Conservation (phyloP, 257 asterid genomes). For the Catharanthus roseus region DNA sequence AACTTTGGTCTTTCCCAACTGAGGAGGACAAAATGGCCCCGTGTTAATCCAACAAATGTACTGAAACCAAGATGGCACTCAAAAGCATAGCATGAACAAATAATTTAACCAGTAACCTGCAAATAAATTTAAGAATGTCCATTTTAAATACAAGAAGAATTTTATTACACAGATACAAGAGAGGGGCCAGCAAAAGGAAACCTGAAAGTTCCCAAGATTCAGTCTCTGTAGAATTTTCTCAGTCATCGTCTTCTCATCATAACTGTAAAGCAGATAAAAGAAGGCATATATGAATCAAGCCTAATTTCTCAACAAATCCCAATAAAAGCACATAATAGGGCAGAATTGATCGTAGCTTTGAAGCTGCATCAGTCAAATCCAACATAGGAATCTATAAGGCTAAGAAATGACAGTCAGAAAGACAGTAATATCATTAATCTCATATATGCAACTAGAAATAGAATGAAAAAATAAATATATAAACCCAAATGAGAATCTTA, state of each 20-base stretch:
- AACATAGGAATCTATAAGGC: not conserved
- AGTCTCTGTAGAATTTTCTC: slow-evolving; percentile 78
- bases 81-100: slow-evolving; percentile 12
- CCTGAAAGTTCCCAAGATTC: slow-evolving; percentile 89
- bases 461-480: not conserved
- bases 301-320: too few species aligned
- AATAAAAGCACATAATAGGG: not conserved
- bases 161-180: not conserved
- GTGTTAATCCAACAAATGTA: not conserved
- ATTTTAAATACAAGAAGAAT: not conserved
- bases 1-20: slow-evolving; percentile 92
- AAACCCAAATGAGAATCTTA: not conserved
- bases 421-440: not conserved
- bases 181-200: slow-evolving; percentile 28
- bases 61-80: not conserved
- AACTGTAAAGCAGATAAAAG: slow-evolving; percentile 47
- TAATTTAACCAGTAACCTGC: not conserved
- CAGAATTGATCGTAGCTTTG: not conserved
- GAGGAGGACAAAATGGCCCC: slow-evolving; percentile 13
- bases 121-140: not conserved
- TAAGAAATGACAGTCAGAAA: not conserved
- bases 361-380: not conserved
- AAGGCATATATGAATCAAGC: slow-evolving; percentile 6
- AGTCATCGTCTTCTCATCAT: slow-evolving; percentile 78
- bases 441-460: not conserved